Evolutionary conservation across 2,329 filamentous ascomycete genomes (phyloP).

Genomic region (Cercospora sp.): DNA sequence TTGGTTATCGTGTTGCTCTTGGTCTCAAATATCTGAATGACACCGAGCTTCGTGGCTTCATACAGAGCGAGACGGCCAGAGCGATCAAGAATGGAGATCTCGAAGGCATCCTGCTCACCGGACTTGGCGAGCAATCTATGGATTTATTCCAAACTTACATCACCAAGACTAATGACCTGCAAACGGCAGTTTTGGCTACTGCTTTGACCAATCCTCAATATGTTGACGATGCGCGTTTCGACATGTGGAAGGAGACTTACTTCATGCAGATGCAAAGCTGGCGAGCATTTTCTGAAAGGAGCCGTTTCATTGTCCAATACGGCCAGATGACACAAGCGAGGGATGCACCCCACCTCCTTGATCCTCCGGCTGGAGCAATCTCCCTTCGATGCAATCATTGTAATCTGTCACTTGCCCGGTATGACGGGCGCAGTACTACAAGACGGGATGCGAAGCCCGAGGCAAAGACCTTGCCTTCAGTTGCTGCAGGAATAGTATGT

Average conservation of each 20-base stretch:
- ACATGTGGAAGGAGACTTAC: slow-evolving; percentile 73
- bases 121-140: slow-evolving; percentile 69
- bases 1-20: slow-evolving; percentile 72
- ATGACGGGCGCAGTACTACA: slow-evolving; percentile 35
- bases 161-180: slow-evolving; percentile 72
- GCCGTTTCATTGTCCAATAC: slow-evolving; percentile 75
- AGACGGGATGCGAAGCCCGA: slow-evolving; percentile 29
- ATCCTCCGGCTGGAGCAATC: slow-evolving; percentile 67
- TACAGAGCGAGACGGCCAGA: slow-evolving; percentile 56
- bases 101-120: slow-evolving; percentile 75
- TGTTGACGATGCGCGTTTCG: slow-evolving; percentile 73
- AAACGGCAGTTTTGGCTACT: slow-evolving; percentile 74
- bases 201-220: slow-evolving; percentile 74
- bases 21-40: slow-evolving; percentile 71
- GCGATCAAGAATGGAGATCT: slow-evolving; percentile 68
- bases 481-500: slow-evolving; percentile 54
- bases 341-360: slow-evolving; percentile 63
- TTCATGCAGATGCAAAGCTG: slow-evolving; percentile 70
- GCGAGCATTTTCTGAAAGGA: slow-evolving; percentile 69
- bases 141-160: slow-evolving; percentile 76
- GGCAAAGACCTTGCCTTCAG: slow-evolving; percentile 28
- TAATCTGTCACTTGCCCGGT: slow-evolving; percentile 56
- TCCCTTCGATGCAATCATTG: slow-evolving; percentile 77
- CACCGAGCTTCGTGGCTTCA: slow-evolving; percentile 46
- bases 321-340: slow-evolving; percentile 66